Base-by-base conservation (phyloP, 108 stramenopile genomes). In the Fragilaria radians region DNA sequence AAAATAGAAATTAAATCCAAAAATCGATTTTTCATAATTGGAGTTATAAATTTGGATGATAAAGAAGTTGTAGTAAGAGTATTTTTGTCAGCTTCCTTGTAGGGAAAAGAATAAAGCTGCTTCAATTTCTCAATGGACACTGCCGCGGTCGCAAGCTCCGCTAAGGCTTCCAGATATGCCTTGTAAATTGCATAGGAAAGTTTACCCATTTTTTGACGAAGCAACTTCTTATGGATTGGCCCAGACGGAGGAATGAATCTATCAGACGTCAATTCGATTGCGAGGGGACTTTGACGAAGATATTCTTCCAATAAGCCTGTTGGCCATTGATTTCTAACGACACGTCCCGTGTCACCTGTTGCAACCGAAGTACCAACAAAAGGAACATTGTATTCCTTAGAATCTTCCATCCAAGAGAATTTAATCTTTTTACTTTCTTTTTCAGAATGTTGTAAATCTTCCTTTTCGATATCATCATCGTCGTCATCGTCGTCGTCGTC, bases 341-440 rank as follows among this genome's bases (percentile, higher is more conserved):
- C 72, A 26, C 48, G 32, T 4, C 74, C 79, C 26, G 59, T 55
- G n/a, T 77, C 75, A 5, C 86, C 82, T 56, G 69, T 73, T 34
- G 81, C 63, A 17, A 87, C 74, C 7, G 87, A 84, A 11, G 91
- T 92, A 0, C 91, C 91, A 0, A 92, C 83, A 66, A 92, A 92
- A 23, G 87, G 91, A 27, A 89, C 87, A 48, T 82, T 72, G 57
- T 89, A 92, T 21, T 68, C 49, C 18, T 68, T 82, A 5, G 81
- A 70, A 59, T 92, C 91, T 52, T 69, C 64, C 55, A 83, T 82
- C 91, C 91, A 92, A 49, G n/a, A n/a, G n/a, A n/a, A n/a, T n/a
- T n/a, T n/a, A n/a, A n/a, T n/a, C n/a, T n/a, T n/a, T n/a, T n/a
- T n/a, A n/a, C 64, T 21, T 65, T 76, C 73, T 4, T 76, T 53